These are phyloP conservation scores for Chamaecrista fasciculata DNA, from an alignment of 306 rosid species.

Conservation along the genomic window DNA sequence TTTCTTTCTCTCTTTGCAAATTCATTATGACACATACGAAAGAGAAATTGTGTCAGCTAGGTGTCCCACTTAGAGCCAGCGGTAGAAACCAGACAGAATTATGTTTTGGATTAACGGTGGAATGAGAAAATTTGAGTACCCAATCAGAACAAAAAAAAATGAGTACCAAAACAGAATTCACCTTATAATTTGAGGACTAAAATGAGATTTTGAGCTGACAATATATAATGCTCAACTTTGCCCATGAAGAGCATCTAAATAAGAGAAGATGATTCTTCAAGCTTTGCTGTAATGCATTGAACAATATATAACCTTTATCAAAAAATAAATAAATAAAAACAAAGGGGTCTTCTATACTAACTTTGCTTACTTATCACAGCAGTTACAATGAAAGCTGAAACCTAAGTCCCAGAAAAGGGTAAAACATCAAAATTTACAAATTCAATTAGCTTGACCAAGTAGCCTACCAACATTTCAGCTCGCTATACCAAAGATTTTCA, in stretches of 20 bases:
- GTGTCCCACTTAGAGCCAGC: no score
- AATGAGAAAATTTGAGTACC: no score
- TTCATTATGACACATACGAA: no score
- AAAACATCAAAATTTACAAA: not conserved
- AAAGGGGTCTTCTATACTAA: not conserved
- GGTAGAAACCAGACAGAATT: no score
- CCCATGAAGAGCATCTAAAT: conserved; percentile 6
- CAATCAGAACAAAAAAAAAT: no score
- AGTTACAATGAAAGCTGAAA: conserved; percentile 22
- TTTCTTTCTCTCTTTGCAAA: no score
- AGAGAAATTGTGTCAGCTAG: no score
- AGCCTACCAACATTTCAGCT: not conserved
- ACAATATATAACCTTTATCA: not conserved
- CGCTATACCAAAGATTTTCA: not conserved
- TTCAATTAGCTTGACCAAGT: not conserved
- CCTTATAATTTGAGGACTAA: no score
- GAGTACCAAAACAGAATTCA: no score
- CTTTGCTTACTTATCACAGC: conserved; percentile 21
- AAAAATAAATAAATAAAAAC: not conserved
- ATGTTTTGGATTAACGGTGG: no score
- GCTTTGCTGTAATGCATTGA: conserved; percentile 16
- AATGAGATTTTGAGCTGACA: no score
- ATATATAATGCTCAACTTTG: not conserved
- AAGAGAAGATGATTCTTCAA: not conserved
- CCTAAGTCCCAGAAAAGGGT: not conserved